Base-by-base conservation (phyloP, 2,329 filamentous ascomycete species). In the Fusarium albidum region DNA sequence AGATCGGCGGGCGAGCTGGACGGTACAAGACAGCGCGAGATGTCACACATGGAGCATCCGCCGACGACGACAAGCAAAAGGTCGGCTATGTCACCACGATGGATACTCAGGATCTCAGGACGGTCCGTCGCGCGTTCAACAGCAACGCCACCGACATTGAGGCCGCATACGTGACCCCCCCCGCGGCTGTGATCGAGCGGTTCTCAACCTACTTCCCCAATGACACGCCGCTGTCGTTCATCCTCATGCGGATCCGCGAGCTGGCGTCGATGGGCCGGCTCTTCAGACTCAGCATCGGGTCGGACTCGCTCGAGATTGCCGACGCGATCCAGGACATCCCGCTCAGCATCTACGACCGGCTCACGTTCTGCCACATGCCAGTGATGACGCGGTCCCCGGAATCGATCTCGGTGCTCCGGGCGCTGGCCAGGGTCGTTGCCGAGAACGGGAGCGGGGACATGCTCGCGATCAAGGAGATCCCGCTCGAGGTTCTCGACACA, bases 1-100 rank as follows among this genome's bases (percentile, higher is more conserved):
- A 99, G 70, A 99, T 99, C 67, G 95, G 87, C 42, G 95, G 95
- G 14, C 87, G 95, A 61, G 95, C 95, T 11, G 95, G 95, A 25
- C 88, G 95, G 38, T 99, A 88, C 73, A 87, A 88, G 50, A 88
- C 89, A 25, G 91, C 67, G 79, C 81, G 41, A 51, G 69, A 54
- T 50, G 49, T 61, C 9, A 48, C 57, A 4, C 29, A 50, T 18
- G 40, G 15, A 3, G 50, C 38, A 1, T 17, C 40, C 3, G 41
- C 49, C 14, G 48, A 21, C 29, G 37, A 52, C 2, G 65, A 63
- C 17, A 63, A 66, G 39, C 71, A 76, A n/a, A 79, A 82, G 55
- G 71, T 88, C 5, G 94, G 95, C 1, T 78, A 86, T 14, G 92
- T 97, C 25, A 96, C 93, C 1, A 88, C 90, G 0, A 79, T 98